Conservation (phyloP, 345 rosid genomes). For the Capsella bursapastoris region DNA sequence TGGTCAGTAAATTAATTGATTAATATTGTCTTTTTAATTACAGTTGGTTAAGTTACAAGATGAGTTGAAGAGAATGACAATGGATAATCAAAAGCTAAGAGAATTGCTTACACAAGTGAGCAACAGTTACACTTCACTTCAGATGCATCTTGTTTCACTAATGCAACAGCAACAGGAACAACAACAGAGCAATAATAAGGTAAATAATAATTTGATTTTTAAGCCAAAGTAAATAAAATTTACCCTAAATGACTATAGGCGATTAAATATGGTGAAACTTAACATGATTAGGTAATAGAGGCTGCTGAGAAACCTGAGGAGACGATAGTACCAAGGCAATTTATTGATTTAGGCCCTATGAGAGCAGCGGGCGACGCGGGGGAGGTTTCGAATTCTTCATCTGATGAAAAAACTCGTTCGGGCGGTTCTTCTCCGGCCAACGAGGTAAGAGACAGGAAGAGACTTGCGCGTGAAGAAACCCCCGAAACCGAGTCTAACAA, state of each 20-base stretch:
- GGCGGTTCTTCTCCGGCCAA: slow-evolving; percentile 48
- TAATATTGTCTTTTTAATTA: neutral
- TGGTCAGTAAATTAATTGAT: neutral
- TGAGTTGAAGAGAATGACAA: slow-evolving; percentile 69
- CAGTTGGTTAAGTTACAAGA: slow-evolving; percentile 66
- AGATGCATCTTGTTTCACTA: slow-evolving; percentile 66
- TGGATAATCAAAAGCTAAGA: slow-evolving; percentile 72
- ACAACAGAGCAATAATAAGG: slow-evolving; percentile 26
- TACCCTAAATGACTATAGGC: neutral
- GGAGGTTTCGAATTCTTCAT: slow-evolving; percentile 63
- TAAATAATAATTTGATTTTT: slow-evolving; percentile 1
- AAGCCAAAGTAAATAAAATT: neutral
- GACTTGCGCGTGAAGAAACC: slow-evolving; percentile 63
- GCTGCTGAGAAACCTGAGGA: slow-evolving; percentile 48
- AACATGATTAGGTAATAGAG: slow-evolving; percentile 50
- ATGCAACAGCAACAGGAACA: slow-evolving; percentile 61
- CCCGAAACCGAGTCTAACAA: slow-evolving; percentile 68
- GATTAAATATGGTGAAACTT: neutral
- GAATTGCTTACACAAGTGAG: slow-evolving; percentile 80
- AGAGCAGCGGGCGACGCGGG: slow-evolving; percentile 48
- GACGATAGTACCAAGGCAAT: slow-evolving; percentile 63
- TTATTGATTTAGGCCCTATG: slow-evolving; percentile 64
- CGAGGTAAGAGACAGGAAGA: slow-evolving; percentile 50
- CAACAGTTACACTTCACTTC: slow-evolving; percentile 66
- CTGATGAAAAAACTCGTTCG: slow-evolving; percentile 78